These are phyloP conservation scores for Calonectria honghensis DNA, from an alignment of 2,329 filamentous ascomycete genomes.

Conservation along the genomic window DNA sequence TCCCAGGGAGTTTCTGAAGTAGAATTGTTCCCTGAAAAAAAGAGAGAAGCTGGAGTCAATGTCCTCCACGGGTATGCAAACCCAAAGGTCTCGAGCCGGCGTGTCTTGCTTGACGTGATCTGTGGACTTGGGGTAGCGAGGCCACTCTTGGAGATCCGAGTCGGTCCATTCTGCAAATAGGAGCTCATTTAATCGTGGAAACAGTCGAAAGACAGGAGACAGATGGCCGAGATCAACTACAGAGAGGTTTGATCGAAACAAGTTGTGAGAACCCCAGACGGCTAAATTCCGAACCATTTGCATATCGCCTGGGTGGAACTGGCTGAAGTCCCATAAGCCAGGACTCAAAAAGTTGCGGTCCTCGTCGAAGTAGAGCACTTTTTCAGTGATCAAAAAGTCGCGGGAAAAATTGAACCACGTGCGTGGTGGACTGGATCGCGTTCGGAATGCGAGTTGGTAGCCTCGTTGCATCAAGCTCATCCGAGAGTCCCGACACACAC, in stretches of 20 bases:
- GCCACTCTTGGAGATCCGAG: neutral
- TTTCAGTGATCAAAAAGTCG: neutral
- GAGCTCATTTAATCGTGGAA: neutral
- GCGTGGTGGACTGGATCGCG: neutral
- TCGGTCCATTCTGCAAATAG: neutral
- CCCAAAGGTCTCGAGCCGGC: neutral
- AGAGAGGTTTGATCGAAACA: neutral
- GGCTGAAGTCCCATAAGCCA: neutral
- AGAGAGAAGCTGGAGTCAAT: neutral
- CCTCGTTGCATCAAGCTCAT: neutral
- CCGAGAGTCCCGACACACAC: neutral
- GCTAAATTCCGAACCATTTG: constrained; percentile 4
- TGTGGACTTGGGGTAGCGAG: neutral
- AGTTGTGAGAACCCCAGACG: neutral
- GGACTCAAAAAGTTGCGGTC: neutral
- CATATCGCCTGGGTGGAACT: neutral
- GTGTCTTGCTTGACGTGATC: neutral
- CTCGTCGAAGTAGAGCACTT: fast-evolving
- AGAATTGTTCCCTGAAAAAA: neutral
- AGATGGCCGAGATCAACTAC: neutral
- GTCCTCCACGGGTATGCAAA: neutral
- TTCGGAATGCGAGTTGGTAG: constrained; percentile 12
- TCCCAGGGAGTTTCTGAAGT: neutral
- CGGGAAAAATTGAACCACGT: constrained; percentile 21
- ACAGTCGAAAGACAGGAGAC: neutral